Evolutionary conservation across 495 filamentous ascomycete species (phyloP).

Genomic region (Aspergillus nidulans): DNA sequence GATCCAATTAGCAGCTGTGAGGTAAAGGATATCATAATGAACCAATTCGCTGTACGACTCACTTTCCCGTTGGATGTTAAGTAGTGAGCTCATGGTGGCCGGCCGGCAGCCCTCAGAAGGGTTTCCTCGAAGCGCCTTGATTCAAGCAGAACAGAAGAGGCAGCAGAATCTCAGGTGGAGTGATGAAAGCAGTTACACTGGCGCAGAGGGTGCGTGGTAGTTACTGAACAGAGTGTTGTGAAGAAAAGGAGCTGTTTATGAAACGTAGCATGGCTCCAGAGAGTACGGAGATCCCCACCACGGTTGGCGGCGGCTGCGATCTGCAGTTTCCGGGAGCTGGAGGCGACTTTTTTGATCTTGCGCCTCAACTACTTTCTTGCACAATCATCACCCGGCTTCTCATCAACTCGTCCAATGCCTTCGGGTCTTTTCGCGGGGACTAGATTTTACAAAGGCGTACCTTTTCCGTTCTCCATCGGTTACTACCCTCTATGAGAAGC

Average conservation of each 20-base stretch:
- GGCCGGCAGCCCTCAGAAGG: conserved; percentile 32
- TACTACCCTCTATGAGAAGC: not conserved
- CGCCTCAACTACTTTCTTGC: not conserved
- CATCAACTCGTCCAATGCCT: not conserved
- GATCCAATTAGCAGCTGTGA: not conserved
- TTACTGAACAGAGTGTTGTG: not conserved
- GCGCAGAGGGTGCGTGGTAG: not conserved
- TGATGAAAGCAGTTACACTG: not conserved
- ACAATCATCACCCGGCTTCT: not conserved
- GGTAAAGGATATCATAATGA: not conserved
- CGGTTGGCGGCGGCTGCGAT: conserved; percentile 3
- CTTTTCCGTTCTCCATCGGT: not conserved
- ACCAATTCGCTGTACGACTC: conserved; percentile 15
- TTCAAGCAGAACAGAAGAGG: not conserved
- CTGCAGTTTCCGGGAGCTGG: not conserved
- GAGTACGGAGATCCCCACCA: conserved; percentile 12
- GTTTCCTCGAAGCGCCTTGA: not conserved
- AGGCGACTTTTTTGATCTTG: not conserved
- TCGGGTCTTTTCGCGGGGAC: not conserved
- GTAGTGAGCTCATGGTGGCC: conserved; percentile 48
- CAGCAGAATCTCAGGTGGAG: not conserved
- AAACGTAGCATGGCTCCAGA: conserved; percentile 21
- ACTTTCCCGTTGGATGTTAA: conserved; percentile 51
- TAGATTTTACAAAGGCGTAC: not conserved
- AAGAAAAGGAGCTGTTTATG: conserved; percentile 16